These are phyloP conservation scores for Gracilaria gracilis DNA, from an alignment of 23 red algal species.

Conservation along the genomic window DNA sequence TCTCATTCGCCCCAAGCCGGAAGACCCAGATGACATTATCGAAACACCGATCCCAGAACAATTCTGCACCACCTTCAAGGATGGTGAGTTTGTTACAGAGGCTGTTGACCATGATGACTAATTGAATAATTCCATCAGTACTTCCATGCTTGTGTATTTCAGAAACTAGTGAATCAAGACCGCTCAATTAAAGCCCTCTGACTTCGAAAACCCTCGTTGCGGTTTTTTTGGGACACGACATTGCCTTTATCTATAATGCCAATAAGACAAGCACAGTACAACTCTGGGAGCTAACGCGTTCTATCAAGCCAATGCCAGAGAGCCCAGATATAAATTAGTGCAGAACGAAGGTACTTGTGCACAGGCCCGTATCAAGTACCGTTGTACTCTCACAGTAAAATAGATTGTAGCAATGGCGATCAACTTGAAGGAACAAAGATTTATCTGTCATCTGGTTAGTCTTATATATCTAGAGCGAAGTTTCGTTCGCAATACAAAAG, in stretches of 20 bases:
- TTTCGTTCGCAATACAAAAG: background rate
- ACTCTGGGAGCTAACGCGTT: too few relatives aligned
- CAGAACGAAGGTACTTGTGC: too few relatives aligned
- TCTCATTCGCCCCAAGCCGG: constrained; percentile 77
- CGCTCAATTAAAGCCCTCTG: constrained; percentile 36
- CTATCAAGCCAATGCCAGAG: background rate
- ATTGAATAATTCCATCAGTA: background rate
- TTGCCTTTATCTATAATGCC: background rate
- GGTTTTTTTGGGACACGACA: background rate
- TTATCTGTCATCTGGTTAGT: constrained; percentile 7
- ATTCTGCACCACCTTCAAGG: constrained; percentile 85
- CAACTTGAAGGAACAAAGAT: background rate
- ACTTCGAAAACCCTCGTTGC: background rate
- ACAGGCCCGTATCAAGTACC: too few relatives aligned
- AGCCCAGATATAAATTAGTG: background rate
- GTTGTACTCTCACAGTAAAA: too few relatives aligned
- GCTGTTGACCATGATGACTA: constrained; percentile 89
- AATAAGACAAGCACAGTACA: too few relatives aligned
- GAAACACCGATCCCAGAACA: constrained; percentile 95
- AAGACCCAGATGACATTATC: constrained; percentile 84
- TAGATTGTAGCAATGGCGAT: background rate
- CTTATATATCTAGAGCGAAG: background rate
- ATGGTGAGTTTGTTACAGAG: constrained; percentile 85
- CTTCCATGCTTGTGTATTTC: constrained; percentile 4
- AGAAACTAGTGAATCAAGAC: constrained; percentile 16